These are phyloP conservation scores for Coemansia sp. DNA, from an alignment of 192 early-diverging fungal genomes.

Conservation along the genomic window DNA sequence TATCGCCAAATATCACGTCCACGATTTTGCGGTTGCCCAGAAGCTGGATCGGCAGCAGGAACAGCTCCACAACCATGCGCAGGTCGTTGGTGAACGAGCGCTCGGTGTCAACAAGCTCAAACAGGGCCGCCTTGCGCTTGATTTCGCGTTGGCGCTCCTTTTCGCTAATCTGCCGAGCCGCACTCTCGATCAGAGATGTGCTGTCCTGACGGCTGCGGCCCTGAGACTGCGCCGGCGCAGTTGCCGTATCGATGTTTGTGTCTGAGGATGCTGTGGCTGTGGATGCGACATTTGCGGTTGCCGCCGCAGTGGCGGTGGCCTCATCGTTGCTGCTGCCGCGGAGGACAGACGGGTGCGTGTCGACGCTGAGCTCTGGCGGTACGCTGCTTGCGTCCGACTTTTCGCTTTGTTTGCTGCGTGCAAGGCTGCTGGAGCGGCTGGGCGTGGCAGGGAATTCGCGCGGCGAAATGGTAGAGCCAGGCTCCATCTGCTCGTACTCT, in stretches of 20 bases:
- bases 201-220: slow-evolving; percentile 9
- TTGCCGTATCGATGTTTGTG: background rate
- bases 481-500: slow-evolving; percentile 28
- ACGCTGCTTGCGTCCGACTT: background rate
- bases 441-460: slow-evolving; percentile 20
- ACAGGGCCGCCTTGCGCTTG: slow-evolving; percentile 53
- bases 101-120: slow-evolving; percentile 51
- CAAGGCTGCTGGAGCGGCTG: slow-evolving; percentile 42
- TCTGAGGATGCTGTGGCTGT: background rate
- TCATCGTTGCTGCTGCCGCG: slow-evolving; percentile 3
- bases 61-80: slow-evolving; percentile 55
- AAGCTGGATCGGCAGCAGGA: slow-evolving; percentile 47
- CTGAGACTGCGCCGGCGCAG: slow-evolving; percentile 1
- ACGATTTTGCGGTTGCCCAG: slow-evolving; percentile 53
- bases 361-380: slow-evolving; percentile 22
- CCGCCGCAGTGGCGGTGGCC: background rate
- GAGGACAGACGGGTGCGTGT: slow-evolving; percentile 20
- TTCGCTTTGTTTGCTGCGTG: slow-evolving; percentile 9
- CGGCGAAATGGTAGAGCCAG: slow-evolving; percentile 12
- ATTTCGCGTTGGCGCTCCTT: slow-evolving; percentile 42
- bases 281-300: slow-evolving; percentile 1
- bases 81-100: slow-evolving; percentile 48
- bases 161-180: slow-evolving; percentile 17
- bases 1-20: slow-evolving; percentile 53
- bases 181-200: slow-evolving; percentile 5